A percentile compares a stretch with the other conserved stretches of the same genome.
Conservation (phyloP, 345 rosid species). For the Eucalyptus tenuipes region DNA sequence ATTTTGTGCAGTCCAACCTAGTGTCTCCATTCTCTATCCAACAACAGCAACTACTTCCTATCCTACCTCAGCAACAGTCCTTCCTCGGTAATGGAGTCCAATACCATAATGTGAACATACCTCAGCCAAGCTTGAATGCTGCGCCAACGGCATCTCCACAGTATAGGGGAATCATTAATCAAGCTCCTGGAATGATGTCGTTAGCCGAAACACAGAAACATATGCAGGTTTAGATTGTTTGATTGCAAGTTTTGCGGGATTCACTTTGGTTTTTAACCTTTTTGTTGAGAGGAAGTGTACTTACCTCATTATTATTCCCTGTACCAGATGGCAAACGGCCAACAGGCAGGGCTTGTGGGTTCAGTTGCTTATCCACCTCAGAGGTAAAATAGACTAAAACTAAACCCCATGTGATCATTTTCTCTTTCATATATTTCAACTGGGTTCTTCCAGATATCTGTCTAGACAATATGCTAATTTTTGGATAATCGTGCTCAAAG, state of each 20-base stretch:
- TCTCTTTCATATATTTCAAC: not conserved
- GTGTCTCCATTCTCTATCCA: slow-evolving; percentile 35
- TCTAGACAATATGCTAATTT: not conserved
- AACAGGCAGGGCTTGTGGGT: slow-evolving; percentile 5
- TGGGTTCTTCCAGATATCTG: not conserved
- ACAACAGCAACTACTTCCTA: slow-evolving; percentile 30
- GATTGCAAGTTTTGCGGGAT: not conserved
- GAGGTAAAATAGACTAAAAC: slow-evolving; percentile 8
- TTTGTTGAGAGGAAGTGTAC: not conserved
- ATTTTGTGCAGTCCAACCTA: slow-evolving; percentile 30
- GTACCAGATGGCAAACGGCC: slow-evolving; percentile 26
- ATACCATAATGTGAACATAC: not conserved
- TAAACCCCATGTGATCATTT: not conserved
- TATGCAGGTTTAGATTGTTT: slow-evolving; percentile 18
- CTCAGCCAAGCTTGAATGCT: slow-evolving; percentile 7
- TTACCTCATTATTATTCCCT: not conserved
- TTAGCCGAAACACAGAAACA: not conserved
- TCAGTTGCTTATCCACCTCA: slow-evolving; percentile 12
- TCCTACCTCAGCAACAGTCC: slow-evolving; percentile 35
- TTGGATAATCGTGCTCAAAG: not conserved
- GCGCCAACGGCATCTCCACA: not conserved
- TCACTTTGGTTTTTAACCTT: not conserved
- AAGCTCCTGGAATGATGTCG: slow-evolving; percentile 14
- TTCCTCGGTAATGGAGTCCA: slow-evolving; percentile 1
- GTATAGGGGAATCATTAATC: slow-evolving; percentile 8